Evolutionary conservation across 306 rosid species (phyloP), one percentile per base, ranked within the genome.

Genomic region (Dryas alaskensis): DNA sequence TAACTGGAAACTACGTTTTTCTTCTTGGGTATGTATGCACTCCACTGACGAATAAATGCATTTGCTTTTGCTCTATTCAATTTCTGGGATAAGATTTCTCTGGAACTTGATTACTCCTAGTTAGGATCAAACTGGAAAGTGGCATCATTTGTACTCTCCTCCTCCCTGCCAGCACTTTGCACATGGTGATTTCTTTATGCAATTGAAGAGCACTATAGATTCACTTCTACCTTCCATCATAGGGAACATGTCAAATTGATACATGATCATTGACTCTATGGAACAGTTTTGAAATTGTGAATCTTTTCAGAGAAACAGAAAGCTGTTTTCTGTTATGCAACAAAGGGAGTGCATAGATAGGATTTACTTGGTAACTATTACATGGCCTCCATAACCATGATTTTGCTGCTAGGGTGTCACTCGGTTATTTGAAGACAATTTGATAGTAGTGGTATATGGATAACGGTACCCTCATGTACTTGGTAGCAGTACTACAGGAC

Each of bases 21-120:
- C 75, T 79, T 79, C 83, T 79, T 7, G 83, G 83, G 79, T 79
- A 73, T 50, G 83, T 67, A 8, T 39, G 2, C 3, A 69, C 44
- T 40, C 63, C 63, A 7, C 11, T 53, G 44, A 16, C n/a, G 40
- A n/a, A 51, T 3, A 8, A 2, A 8, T 8, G 4, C 67, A 64
- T 64, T 44, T 49, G 31, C 49, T 16, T 69, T 69, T 52, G 10
- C 10, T 13, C 59, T 4, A 19, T 66, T 19, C 11, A 1, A 4
- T 14, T 43, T 63, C 31, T 64, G 9, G 45, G 46, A 39, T 37
- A 0, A 13, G 40, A 58, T 4, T 31, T 61, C 2, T 7, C 37
- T 43, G 69, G 16, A 64, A 39, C 45, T 12, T n/a, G 11, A 8
- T 42, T 63, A 17, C 54, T 45, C 51, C 4, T 65, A 0, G n/a